These are phyloP conservation scores for Pelargonium myrrhifolium DNA, from an alignment of 441 rosid species.

Conservation along the genomic window DNA sequence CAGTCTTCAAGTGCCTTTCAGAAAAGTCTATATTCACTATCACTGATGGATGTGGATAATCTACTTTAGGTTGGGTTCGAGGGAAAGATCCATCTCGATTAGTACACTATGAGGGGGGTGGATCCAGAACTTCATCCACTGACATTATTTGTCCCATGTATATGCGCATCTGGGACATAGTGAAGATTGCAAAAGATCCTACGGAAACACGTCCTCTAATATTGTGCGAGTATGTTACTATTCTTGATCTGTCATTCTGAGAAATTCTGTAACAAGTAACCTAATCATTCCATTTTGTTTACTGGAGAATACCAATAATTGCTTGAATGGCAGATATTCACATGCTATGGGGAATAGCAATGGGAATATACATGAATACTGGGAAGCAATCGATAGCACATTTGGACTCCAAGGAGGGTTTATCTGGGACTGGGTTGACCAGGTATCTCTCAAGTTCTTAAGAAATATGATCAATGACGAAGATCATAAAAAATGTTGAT, in stretches of 20 bases:
- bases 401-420: constrained; percentile 99
- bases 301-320: constrained; percentile 17
- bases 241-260: constrained; percentile 15
- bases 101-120: constrained; percentile 96
- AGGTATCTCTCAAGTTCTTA: constrained; percentile 41
- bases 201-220: constrained; percentile 87
- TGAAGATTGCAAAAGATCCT: constrained; percentile 84
- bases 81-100: constrained; percentile 75
- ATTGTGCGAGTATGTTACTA: constrained; percentile 51
- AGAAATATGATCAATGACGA: constrained; percentile 7
- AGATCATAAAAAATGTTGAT: constrained; percentile 3
- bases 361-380: constrained; percentile 78
- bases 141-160: constrained; percentile 97
- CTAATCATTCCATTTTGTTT: constrained; percentile 15
- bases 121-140: constrained; percentile 83
- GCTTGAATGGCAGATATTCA: constrained; percentile 62
- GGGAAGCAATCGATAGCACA: constrained; percentile 89
- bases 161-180: constrained; percentile 96
- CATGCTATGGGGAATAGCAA: constrained; percentile 98
- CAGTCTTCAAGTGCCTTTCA: neutral
- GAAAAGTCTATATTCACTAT: constrained; percentile 1
- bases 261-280: neutral
- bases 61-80: constrained; percentile 73
- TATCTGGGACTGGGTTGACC: constrained; percentile 99
- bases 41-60: constrained; percentile 19